phyloP scores from a whole-genome alignment of 139 green algal species.

The Marvania coccoides region DNA sequence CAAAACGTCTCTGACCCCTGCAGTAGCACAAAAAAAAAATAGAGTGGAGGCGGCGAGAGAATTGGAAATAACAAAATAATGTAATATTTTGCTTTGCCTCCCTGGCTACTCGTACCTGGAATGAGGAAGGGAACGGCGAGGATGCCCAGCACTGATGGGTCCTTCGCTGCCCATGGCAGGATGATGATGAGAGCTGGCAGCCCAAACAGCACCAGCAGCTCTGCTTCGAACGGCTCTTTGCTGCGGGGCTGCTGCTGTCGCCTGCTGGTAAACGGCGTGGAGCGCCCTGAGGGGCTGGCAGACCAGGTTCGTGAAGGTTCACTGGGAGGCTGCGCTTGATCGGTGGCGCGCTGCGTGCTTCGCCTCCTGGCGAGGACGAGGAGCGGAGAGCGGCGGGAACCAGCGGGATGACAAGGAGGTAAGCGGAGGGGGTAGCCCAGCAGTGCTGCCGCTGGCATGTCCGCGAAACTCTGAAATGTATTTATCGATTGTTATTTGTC shows the following conservation, averaged over 20 bases:
- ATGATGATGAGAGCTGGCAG: neutral
- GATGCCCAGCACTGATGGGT: neutral
- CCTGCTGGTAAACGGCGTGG: neutral
- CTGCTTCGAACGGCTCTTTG: constrained; percentile 17
- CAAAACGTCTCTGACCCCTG: neutral
- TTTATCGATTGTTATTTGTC: no score
- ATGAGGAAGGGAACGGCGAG: neutral
- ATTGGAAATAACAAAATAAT: neutral
- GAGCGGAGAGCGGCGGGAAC: no score
- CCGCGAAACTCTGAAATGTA: no score
- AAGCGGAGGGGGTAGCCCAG: no score
- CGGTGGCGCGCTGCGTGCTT: no score
- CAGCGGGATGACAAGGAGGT: no score
- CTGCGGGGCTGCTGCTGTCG: neutral
- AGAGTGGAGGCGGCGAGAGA: no score
- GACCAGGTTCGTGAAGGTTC: neutral
- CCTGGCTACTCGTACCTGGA: neutral
- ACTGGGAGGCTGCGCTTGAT: neutral
- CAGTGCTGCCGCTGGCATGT: no score
- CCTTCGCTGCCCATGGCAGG: neutral
- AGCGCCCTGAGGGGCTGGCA: neutral
- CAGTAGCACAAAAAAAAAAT: neutral
- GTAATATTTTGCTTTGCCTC: constrained; percentile 3
- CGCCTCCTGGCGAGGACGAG: no score
- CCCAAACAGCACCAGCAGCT: constrained; percentile 20